Base-by-base conservation (phyloP, 495 filamentous ascomycete species). In the Saxophila tyrrhenica region DNA sequence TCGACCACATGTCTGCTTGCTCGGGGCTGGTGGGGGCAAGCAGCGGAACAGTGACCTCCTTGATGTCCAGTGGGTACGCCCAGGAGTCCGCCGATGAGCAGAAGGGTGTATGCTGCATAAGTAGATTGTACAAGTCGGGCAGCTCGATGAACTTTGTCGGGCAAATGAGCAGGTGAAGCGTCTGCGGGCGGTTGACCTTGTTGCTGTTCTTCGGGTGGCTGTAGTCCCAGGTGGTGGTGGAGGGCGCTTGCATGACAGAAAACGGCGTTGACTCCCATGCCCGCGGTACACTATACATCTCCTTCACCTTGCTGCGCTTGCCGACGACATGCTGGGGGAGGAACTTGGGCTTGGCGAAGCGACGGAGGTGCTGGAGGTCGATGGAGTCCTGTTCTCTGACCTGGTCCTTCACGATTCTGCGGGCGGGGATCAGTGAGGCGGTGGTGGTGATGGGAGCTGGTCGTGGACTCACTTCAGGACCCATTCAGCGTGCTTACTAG, bases 1-100 rank as follows among this genome's bases (percentile, higher is more conserved):
- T 71, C 25, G 79, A 82, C 88, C 87, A 95, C 66, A 74, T 67
- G 9, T 80, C 75, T 3, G 92, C 89, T 70, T 95, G 87, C 11
- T 79, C 66, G 20, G 76, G 66, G 19, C 83, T 90, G 21, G 84
- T 82, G 0, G 92, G 89, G 23, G 88, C 77, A 13, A 85, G 70
- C 39, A 82, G 72, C 17, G 92, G 92, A 19, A 97, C 80, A 2
- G 74, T 70, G 19, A 84, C 74, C 10, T 71, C 72, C 44, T 72
- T 59, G 19, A 80, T 73, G 58, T 63, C 69, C 71, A 59, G 41
- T 64, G 64, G 58, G 70, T 57, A 17, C 72, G 62, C 54, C 59
- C 59, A 62, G 1, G 59, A 62, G 50, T 62, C 59, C 9, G 59
- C 50, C 13, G 50, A 54, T n/a, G 59, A 62, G 35, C 39, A 39